Base-by-base conservation (phyloP, 176 grass and related monocot genomes). In the Aegilops longissima region DNA sequence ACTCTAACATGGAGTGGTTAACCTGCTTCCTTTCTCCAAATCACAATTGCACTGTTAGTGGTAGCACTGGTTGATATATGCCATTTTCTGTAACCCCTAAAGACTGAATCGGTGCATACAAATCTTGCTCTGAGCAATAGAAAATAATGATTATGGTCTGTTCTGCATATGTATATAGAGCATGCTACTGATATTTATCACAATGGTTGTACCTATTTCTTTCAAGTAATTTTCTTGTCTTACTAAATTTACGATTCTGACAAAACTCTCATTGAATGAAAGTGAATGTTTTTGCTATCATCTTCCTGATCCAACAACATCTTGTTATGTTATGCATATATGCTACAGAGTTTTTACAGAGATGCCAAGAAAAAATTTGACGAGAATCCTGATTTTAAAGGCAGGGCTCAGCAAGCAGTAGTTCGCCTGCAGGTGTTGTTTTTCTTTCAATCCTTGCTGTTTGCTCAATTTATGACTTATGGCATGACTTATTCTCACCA, bases 351-450 rank as follows among this genome's bases (percentile, higher is more conserved):
- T 36, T 96, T 99, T 66, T 96, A 99, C 67, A 99, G 96, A 90
- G 85, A 89, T 75, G 96, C 97, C 65, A 99, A 99, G 36, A 65
- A 90, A 61, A 91, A 77, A 64, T 99, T 99, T 81, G 97, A 99
- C 91, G 90, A 83, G 9, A 85, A 99, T 79, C 52, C 87, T 18
- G 82, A 84, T 23, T 99, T 99, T 70, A 96, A 89, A 73, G 89
- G 91, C 65, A 96, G 90, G 90, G 97, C 97, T 72, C 97, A 99
- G 79, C 87, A 90, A 83, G 94, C 94, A 73, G 97, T 99, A 73
- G 97, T 99, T 80, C 79, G 34, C 35, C 59, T 99, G 77, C 97
- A 99, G 92, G 97, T 96, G 29, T 69, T 42, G 18, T 21, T 56
- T 61, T 58, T 61, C 77, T 9, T 81, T 83, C 34, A 59, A 33